Evolutionary conservation across 306 rosid genomes (phyloP), one percentile per base, ranked within the genome.

Genomic region (Begonia fuchsioides): DNA sequence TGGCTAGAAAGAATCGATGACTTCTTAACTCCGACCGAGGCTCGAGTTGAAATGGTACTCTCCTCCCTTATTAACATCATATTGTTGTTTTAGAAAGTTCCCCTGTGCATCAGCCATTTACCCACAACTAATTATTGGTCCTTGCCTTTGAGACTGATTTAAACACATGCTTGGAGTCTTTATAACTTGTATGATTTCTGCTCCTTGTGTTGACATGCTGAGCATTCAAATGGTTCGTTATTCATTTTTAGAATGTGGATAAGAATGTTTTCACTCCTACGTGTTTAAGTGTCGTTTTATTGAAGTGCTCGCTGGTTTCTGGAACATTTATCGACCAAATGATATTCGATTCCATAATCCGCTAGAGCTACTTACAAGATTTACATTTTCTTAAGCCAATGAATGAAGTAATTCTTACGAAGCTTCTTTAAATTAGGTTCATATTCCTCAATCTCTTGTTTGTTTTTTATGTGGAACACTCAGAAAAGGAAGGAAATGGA

Each of bases 401-500:
- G 7, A 8, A 2, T 26, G 7, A 26, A 26, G 7, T 26, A 26
- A 26, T 8, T 26, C 35, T 8, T 26, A 26, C 7, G 1, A 2
- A 20, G 32, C 6, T 20, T 20, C 32, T 20, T 20, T 20, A n/a
- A 1, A 26, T 26, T 26, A 26, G 35, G 35, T 26, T 26, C 8
- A n/a, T 14, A 20, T 20, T 20, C 39, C 0, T 20, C 5, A 2
- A 2, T 57, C 45, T 47, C 12, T 13, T 54, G n/a, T n/a, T n/a
- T n/a, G n/a, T 47, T 58, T 44, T 39, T 68, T 54, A 38, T 68
- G 13, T 55, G 15, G 64, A 38, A 54, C 47, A 35, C 68, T 51
- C 85, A 87, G 96, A 86, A 80, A 68, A 76, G 54, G 53, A 72
- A 69, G 65, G 86, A 72, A 61, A 80, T 69, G 68, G 86, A 87